Conservation (phyloP, 2,329 filamentous ascomycete genomes). For the Alternaria angustiovoidea region DNA sequence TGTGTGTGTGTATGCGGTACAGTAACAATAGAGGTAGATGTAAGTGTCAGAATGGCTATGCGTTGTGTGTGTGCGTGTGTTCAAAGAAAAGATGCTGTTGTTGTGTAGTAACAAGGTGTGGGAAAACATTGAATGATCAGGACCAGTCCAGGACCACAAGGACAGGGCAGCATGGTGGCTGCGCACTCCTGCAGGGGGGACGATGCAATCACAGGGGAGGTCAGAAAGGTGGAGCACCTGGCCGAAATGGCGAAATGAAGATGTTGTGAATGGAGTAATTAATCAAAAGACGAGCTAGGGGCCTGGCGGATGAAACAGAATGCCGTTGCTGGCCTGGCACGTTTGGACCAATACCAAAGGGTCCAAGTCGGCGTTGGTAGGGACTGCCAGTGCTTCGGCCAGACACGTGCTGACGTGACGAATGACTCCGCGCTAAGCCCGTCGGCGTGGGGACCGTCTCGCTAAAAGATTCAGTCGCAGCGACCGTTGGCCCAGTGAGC, state of each 20-base stretch:
- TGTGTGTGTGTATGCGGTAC: slow-evolving; percentile 2
- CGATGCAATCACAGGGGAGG: slow-evolving; percentile 29
- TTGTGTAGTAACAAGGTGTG: slow-evolving; percentile 13
- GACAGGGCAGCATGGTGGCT: slow-evolving; percentile 18
- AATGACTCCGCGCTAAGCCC: slow-evolving; percentile 12
- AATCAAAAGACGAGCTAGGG: slow-evolving; percentile 13
- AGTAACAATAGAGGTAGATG: slow-evolving; percentile 16
- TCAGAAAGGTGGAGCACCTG: slow-evolving; percentile 16
- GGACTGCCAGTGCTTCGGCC: background rate
- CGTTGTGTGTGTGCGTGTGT: slow-evolving; percentile 4
- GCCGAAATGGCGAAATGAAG: slow-evolving; percentile 23
- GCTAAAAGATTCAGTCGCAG: slow-evolving; percentile 12
- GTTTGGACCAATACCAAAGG: slow-evolving; percentile 11
- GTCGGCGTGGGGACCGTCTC: slow-evolving; percentile 16
- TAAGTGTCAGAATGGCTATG: slow-evolving; percentile 4
- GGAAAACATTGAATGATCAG: slow-evolving; percentile 23
- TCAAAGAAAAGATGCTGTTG: slow-evolving; percentile 10
- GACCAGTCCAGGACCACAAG: slow-evolving; percentile 24
- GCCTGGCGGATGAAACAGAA: slow-evolving; percentile 21
- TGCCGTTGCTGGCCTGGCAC: slow-evolving; percentile 8
- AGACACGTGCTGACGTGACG: slow-evolving; percentile 22
- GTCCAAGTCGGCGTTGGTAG: background rate
- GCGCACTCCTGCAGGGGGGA: slow-evolving; percentile 28
- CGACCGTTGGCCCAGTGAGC: slow-evolving; percentile 18
- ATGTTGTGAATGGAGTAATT: slow-evolving; percentile 20